Base-by-base conservation (phyloP, 2,329 filamentous ascomycete species). In the Sporothrix dimorphospora region DNA sequence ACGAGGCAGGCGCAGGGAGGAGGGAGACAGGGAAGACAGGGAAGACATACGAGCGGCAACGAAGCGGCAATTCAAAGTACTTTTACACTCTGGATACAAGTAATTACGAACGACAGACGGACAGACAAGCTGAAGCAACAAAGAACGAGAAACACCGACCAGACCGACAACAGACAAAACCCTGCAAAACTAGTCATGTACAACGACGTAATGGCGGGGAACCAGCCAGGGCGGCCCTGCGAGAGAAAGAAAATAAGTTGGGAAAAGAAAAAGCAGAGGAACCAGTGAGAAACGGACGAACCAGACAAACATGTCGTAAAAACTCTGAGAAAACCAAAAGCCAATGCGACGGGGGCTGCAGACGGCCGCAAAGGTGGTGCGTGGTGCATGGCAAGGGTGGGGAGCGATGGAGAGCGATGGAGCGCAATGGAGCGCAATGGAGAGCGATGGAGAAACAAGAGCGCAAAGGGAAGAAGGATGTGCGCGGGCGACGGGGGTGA, bases 141-240 rank as follows among this genome's bases (percentile, higher is more conserved):
- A n/a, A n/a, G n/a, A n/a, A n/a, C n/a, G n/a, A n/a, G 40, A 42
- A 9, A 42, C 12, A 42, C 40, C 9, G 12, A 42, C 40, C 4
- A 42, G 40, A 42, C 40, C 40, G 12, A 42, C 40, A 42, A 42
- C 40, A 51, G n/a, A 19, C 40, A 47, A n/a, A 47, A 66, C 9
- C 19, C 14, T 24, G 14, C 4, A 27, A 30, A n/a, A 30, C 16
- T 27, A 66, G 21, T 70, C 19, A 49, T 70, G 55, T 53, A 70
- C 45, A 63, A 70, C 69, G 69, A 70, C 69, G 69, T 70, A 70
- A 70, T 70, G 55, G 69, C 57, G 69, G 69, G 57, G 55, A 51
- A 68, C 16, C 3, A 24, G 4, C 24, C 16, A 59, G 19, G 55
- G 55, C 53, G 30, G 30, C 24, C 30, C 53, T 24, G 42, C 59